Evolutionary conservation across 345 rosid genomes (phyloP), one percentile per base, ranked within the genome.

Genomic region (Microcos paniculata): DNA sequence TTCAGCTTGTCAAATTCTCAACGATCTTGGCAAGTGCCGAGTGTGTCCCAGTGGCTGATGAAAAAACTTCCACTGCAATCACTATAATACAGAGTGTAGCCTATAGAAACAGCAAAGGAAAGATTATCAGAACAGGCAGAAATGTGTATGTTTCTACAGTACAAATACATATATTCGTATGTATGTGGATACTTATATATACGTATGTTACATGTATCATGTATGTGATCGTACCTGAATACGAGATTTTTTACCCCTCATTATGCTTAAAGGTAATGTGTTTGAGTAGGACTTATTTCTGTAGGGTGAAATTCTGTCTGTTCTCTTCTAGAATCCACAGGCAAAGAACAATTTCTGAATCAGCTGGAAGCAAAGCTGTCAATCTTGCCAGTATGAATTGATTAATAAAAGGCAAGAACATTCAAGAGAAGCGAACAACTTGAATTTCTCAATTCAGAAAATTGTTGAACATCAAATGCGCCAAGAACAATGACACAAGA

Each of bases 11-110:
- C 84, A 91, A 85, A 43, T 70, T 79, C 84, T 89, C 84, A 33
- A 88, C 69, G 62, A 95, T 95, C 84, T 81, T 82, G 65, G 96
- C 74, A 3, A 95, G 81, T 31, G 98, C 90, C 0, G 97, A 89
- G 64, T 86, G 85, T 4, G 98, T 79, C 68, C 98, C 99, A n/a
- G 89, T 76, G 3, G 12, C 87, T 11, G 96, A 85, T 8, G 93
- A 88, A 64, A 89, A 70, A 4, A 78, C 80, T 61, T 98, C 99
- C 61, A 93, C 92, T n/a, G 81, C 66, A 18, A 95, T 87, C 45
- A 90, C 85, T 8, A 89, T 40, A 55, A 84, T 46, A 83, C 99
- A 95, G 19, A 87, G 13, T 46, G 76, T 68, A 62, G 67, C 86
- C 99, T 93, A 33, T 76, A 82, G 19, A 75, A 45, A 24, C 10